Conservation (phyloP, 2,329 filamentous ascomycete genomes). For the Paracamarosporium sp. region DNA sequence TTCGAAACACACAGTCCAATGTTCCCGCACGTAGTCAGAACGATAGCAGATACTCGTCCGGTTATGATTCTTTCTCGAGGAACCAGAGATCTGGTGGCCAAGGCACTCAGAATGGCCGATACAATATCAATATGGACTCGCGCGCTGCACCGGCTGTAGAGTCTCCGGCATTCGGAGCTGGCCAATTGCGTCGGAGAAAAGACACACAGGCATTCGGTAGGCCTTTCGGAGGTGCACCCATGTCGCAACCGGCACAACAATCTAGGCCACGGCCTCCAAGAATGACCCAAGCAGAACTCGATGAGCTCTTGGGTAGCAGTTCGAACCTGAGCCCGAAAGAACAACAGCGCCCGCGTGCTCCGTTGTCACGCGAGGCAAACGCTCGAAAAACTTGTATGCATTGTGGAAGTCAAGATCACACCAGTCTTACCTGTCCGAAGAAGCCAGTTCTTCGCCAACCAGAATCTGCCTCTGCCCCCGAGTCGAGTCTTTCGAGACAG, state of each 20-base stretch:
- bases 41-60: conserved; percentile 21
- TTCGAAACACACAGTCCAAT: conserved; percentile 22
- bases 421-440: conserved; percentile 28
- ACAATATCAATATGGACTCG: conserved; percentile 40
- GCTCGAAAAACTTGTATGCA: conserved; percentile 37
- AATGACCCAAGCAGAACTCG: conserved; percentile 37
- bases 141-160: conserved; percentile 27
- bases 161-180: conserved; percentile 32
- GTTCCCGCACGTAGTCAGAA: conserved; percentile 24
- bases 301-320: conserved; percentile 27
- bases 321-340: conserved; percentile 5
- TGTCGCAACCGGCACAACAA: conserved; percentile 4
- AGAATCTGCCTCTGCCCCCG: background rate
- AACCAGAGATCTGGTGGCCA: background rate
- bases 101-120: conserved; percentile 18
- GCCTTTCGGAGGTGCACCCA: background rate
- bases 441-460: conserved; percentile 32
- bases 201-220: conserved; percentile 19
- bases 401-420: conserved; percentile 34
- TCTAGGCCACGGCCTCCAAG: conserved; percentile 21
- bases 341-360: conserved; percentile 25
- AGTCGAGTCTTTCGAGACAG: conserved; percentile 1
- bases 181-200: conserved; percentile 35
- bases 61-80: background rate
- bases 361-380: conserved; percentile 28